Percentiles rank a stretch among this genome's conserved stretches.
These are phyloP conservation scores for Zygotorulaspora chibaensis DNA, from an alignment of 805 yeast species.

Conservation along the genomic window DNA sequence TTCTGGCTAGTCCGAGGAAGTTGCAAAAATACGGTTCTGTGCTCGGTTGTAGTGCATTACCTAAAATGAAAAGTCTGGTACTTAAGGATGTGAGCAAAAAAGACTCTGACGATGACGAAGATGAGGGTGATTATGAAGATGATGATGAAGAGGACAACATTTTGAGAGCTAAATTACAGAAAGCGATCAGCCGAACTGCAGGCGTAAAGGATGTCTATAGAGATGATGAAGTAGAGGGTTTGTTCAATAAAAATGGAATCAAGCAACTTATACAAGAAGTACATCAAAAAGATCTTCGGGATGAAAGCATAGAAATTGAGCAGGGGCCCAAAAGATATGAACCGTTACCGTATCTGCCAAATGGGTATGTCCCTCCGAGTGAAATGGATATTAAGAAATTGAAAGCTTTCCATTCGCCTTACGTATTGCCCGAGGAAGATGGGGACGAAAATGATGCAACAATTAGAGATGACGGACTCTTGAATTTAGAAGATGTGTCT, in stretches of 20 bases:
- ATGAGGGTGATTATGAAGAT: constrained; percentile 22
- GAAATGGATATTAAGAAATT: constrained; percentile 31
- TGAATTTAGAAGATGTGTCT: constrained; percentile 11
- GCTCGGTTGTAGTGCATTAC: constrained; percentile 25
- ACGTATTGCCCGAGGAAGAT: constrained; percentile 10
- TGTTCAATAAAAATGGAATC: constrained; percentile 14
- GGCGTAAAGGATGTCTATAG: constrained; percentile 19
- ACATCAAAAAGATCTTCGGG: constrained; percentile 10
- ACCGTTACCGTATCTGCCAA: constrained; percentile 43
- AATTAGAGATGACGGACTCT: constrained; percentile 16
- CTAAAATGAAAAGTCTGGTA: constrained; percentile 28
- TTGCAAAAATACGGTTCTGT: constrained; percentile 34
- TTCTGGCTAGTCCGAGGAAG: constrained; percentile 27
- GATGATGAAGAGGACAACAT: constrained; percentile 11
- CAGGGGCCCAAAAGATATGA: constrained; percentile 39
- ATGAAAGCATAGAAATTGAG: constrained; percentile 38
- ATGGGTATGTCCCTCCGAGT: constrained; percentile 41
- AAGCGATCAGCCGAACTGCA: constrained; percentile 33
- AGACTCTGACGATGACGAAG: constrained; percentile 14
- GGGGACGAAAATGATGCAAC: constrained; percentile 21
- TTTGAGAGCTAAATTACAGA: constrained; percentile 27
- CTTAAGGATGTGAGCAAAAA: constrained; percentile 24
- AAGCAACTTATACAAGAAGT: constrained; percentile 18
- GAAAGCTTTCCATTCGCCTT: constrained; percentile 21
- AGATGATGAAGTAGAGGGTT: constrained; percentile 9